These are phyloP conservation scores for Cyamopsis tetragonoloba DNA, from an alignment of 306 rosid genomes.

Conservation along the genomic window DNA sequence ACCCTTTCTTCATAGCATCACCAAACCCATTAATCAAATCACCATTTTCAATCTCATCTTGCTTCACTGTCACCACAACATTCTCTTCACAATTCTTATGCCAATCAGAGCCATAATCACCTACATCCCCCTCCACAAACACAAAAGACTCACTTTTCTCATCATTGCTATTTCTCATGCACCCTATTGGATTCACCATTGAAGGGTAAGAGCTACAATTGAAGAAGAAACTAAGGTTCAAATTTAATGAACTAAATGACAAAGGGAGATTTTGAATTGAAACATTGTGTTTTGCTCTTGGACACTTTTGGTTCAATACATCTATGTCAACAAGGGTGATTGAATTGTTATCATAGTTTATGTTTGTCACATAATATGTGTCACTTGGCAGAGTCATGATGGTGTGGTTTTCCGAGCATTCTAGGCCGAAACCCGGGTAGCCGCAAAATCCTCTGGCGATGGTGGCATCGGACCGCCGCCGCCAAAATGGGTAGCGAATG, in stretches of 20 bases:
- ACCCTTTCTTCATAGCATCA: constrained; percentile 34
- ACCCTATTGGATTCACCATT: not conserved
- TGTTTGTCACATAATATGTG: constrained; percentile 23
- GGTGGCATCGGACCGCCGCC: not conserved
- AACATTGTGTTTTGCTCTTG: constrained; percentile 34
- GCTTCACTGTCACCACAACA: constrained; percentile 30
- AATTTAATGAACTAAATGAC: not conserved
- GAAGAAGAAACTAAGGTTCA: constrained; percentile 42
- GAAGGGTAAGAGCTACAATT: constrained; percentile 25
- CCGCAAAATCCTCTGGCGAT: constrained; percentile 8
- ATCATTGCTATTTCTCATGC: not conserved
- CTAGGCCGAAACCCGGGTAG: constrained; percentile 29
- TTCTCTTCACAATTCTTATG: constrained; percentile 14
- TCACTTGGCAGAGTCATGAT: constrained; percentile 13
- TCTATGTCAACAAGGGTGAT: constrained; percentile 41
- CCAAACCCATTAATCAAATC: constrained; percentile 31
- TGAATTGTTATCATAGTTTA: not conserved
- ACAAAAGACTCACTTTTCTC: constrained; percentile 29
- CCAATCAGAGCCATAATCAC: not conserved
- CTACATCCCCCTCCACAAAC: not conserved
- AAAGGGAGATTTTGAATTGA: constrained; percentile 19
- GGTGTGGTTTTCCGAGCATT: not conserved
- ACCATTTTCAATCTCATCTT: not conserved
- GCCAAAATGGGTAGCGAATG: constrained; percentile 40
- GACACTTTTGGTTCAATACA: constrained; percentile 21